phyloP scores from a whole-genome alignment of 345 rosid genomes.

The Eucalyptus regnans region DNA sequence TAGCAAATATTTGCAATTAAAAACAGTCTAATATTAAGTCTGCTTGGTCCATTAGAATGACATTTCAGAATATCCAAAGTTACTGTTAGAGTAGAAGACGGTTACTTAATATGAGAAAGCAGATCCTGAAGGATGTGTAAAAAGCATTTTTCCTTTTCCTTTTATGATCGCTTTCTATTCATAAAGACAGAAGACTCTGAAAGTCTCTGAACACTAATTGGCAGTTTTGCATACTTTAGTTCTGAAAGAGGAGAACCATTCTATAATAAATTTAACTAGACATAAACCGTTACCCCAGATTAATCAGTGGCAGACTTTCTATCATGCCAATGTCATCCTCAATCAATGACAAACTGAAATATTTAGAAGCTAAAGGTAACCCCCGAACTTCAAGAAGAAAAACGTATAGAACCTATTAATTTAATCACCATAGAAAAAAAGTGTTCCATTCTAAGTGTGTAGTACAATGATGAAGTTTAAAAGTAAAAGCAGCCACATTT shows the following conservation, averaged over 20 bases:
- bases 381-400: not conserved
- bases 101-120: not conserved
- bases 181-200: not conserved
- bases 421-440: not conserved
- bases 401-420: not conserved
- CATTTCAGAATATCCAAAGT: not conserved
- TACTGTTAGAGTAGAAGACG: not conserved
- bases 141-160: not conserved
- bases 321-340: not conserved
- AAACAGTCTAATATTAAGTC: not conserved
- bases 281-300: not conserved
- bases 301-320: not conserved
- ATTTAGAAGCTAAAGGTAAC: not conserved
- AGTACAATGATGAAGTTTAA: not conserved
- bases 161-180: not conserved
- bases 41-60: not conserved
- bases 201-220: not conserved
- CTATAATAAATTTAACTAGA: not conserved
- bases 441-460: not conserved
- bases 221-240: not conserved
- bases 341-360: not conserved
- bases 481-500: not conserved
- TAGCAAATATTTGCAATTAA: not conserved
- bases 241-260: not conserved
- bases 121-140: not conserved